Base-by-base conservation (phyloP, 2,329 filamentous ascomycete species). In the Dactylonectria estremocensis region DNA sequence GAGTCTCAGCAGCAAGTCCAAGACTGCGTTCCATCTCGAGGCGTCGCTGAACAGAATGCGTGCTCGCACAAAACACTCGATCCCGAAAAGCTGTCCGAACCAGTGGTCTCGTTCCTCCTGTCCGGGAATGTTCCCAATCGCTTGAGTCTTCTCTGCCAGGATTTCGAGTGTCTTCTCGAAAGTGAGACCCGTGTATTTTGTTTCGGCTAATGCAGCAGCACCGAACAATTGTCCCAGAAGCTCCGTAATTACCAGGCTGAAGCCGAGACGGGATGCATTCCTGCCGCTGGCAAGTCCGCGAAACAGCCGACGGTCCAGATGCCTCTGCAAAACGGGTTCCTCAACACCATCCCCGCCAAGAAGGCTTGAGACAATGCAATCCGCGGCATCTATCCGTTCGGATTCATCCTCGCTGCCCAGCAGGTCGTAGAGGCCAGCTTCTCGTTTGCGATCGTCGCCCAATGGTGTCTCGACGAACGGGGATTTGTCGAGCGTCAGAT, bases 251-350 rank as follows among this genome's bases (percentile, higher is more conserved):
- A 95, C 95, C 62, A 98, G 87, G 61, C 94, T 97, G 79, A 97
- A 98, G 3, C 96, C 96, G 57, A 96, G 84, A 28, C 96, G 89
- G 18, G 95, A 94, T 13, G 93, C 94, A 83, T 97, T 97, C 64
- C 94, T 91, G 61, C 94, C 92, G 79, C 95, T 98, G 68, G 95
- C 95, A 18, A 98, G 89, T 46, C 96, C 96, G 61, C 93, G 90
- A 79, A 98, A 94, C 43, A 99, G 85, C 28, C 92, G 88, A 77
- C 89, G 88, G 70, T 90, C 88, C 33, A 92, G 81, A 73, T 92
- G 90, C 66, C 88, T 83, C 72, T 85, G 79, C 14, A 92, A 81
- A 2, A 88, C 86, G 1, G 82, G 73, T 76, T 91, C 88, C 3
- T 84, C 70, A 3, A 86, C 86, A 35, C 82, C 82, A 20, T 87